Evolutionary conservation across 192 early-diverging fungal genomes (phyloP).

Genomic region (Entomortierella parvispora): DNA sequence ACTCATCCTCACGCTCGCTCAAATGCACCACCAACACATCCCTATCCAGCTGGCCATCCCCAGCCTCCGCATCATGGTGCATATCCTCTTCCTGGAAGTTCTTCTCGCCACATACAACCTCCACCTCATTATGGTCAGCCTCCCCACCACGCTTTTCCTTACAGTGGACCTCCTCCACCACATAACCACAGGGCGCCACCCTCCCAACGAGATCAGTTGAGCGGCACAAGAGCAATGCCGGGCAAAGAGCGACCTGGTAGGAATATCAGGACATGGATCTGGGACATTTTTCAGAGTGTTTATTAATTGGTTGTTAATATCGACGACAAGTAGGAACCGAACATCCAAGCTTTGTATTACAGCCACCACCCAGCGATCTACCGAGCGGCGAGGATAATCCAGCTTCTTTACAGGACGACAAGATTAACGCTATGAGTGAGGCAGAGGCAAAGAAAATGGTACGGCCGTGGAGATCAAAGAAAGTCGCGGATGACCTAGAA

Average conservation of each 20-base stretch:
- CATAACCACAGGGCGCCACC: no score
- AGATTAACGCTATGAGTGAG: constrained; percentile 25
- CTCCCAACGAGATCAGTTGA: no score
- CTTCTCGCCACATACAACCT: no score
- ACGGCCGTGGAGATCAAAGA: neutral
- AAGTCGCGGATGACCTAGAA: neutral
- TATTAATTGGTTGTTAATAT: neutral
- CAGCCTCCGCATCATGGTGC: neutral
- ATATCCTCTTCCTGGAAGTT: no score
- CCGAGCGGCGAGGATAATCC: constrained; percentile 11
- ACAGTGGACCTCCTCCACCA: neutral
- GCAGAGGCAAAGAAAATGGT: constrained; percentile 29
- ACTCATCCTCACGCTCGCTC: neutral
- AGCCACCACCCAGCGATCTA: constrained; percentile 28
- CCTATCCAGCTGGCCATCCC: neutral
- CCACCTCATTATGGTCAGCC: no score
- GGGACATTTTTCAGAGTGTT: neutral
- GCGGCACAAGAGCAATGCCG: neutral
- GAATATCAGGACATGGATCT: constrained; percentile 7
- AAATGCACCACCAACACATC: neutral
- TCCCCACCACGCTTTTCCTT: no score
- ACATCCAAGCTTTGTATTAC: constrained; percentile 16
- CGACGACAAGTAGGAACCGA: neutral
- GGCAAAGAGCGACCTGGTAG: constrained; percentile 1
- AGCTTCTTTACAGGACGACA: constrained; percentile 14